These are phyloP conservation scores for Blastobotrys persicus DNA, from an alignment of 1,139 yeast species.

Conservation along the genomic window DNA sequence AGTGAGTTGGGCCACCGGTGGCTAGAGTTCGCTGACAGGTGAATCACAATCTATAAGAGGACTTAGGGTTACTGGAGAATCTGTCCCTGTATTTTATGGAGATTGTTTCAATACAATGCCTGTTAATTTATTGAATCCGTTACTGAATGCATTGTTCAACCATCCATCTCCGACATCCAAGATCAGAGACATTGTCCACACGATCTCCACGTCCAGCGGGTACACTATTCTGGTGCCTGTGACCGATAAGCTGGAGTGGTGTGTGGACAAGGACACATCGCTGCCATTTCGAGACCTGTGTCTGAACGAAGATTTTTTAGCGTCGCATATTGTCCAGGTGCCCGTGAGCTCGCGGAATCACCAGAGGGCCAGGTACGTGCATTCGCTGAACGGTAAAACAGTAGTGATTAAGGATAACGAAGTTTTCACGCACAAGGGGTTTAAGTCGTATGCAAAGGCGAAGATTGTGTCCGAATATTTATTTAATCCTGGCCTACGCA, in stretches of 20 bases:
- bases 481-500: constrained; percentile 41
- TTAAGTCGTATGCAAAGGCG: constrained; percentile 47
- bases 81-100: background rate
- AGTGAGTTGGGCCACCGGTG: background rate
- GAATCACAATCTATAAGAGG: too few species aligned
- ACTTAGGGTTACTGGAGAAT: background rate
- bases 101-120: background rate
- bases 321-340: constrained; percentile 60
- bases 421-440: constrained; percentile 47
- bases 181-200: constrained; percentile 47
- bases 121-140: constrained; percentile 52
- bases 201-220: constrained; percentile 41
- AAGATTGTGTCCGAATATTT: constrained; percentile 46
- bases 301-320: constrained; percentile 62
- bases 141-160: constrained; percentile 65
- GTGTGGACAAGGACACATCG: constrained; percentile 51
- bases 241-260: constrained; percentile 45
- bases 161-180: constrained; percentile 57
- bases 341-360: constrained; percentile 41
- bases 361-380: constrained; percentile 48
- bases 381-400: constrained; percentile 60
- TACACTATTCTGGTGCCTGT: constrained; percentile 40
- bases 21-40: too few species aligned
- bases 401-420: constrained; percentile 55
- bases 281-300: constrained; percentile 55